These are phyloP conservation scores for Musa balbisiana DNA, from an alignment of 202 grass and related monocot genomes.

Conservation along the genomic window DNA sequence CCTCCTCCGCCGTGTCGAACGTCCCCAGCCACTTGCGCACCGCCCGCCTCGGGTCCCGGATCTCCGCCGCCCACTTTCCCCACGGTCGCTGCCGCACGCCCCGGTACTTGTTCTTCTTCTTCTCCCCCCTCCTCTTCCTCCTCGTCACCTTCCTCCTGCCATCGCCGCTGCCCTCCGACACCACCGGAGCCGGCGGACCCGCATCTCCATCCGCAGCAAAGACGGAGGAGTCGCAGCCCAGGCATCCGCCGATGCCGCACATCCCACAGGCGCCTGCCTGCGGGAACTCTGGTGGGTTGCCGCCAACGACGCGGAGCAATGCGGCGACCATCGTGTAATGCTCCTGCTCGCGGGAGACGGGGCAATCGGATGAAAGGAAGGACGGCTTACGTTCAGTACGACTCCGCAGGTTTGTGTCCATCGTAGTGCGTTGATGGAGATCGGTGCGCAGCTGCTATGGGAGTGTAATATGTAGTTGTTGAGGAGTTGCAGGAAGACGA, in stretches of 20 bases:
- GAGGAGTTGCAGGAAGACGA: no score
- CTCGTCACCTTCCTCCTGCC: not conserved
- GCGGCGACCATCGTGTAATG: not conserved
- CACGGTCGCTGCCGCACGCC: constrained; percentile 93
- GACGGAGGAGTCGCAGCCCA: constrained; percentile 1
- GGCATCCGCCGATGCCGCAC: not conserved
- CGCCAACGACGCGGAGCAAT: not conserved
- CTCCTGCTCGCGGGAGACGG: not conserved
- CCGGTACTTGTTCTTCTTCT: constrained; percentile 17
- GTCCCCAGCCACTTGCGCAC: constrained; percentile 89
- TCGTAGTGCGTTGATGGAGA: no score
- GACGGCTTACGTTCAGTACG: not conserved
- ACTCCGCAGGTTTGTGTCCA: no score
- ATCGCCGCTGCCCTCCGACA: not conserved
- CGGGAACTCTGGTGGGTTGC: not conserved
- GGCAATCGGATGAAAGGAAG: not conserved
- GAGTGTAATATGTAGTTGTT: no score
- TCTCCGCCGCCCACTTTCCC: constrained; percentile 95
- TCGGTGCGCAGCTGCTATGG: no score
- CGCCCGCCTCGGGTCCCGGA: constrained; percentile 83
- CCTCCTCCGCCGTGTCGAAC: constrained; percentile 84
- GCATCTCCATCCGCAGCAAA: not conserved
- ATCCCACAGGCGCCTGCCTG: not conserved
- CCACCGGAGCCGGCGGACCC: not conserved
- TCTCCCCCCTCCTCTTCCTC: not conserved